Conservation (phyloP, 78 protist genomes). For the slime mould (Dictyostelium discoideum) region dicty_2.7 NC_007089.4:4639001-4639500, state of each 20-base stretch:
- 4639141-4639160: background rate
- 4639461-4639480: background rate
- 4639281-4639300: too few species aligned
- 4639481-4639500: background rate
- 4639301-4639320: background rate
- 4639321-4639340: background rate
- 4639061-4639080: background rate
- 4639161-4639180: background rate
- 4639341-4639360: background rate
- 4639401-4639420: background rate
- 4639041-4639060: background rate
- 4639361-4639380: background rate
- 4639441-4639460: background rate
- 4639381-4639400: background rate
- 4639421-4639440: background rate
- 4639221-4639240: background rate
- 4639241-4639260: background rate
- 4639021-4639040: background rate
- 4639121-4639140: conserved; percentile 13
- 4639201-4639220: background rate
- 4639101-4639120: background rate
- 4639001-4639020: background rate
- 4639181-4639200: background rate
- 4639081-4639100: background rate
- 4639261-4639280: background rate